Conservation (phyloP, 768 basidiomycete species). For the Roridomyces roridus region DNA sequence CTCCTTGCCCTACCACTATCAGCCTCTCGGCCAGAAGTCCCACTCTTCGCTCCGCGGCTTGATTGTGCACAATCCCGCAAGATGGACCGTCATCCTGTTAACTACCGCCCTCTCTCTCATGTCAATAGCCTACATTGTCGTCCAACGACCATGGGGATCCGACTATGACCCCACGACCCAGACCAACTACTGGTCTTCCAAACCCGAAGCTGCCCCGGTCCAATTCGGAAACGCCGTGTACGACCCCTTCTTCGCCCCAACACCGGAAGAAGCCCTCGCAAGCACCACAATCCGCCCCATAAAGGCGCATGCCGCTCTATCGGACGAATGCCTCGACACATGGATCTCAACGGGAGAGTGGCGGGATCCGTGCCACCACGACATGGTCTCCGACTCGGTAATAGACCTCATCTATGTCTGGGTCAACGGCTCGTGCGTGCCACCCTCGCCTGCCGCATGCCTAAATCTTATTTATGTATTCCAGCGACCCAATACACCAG, state of each 20-base stretch:
- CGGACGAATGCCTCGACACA: constrained; percentile 19
- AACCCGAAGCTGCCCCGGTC: neutral
- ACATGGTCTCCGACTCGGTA: constrained; percentile 18
- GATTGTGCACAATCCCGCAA: constrained; percentile 4
- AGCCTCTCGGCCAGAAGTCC: constrained; percentile 1
- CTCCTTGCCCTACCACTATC: constrained; percentile 1
- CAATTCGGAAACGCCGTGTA: constrained; percentile 6
- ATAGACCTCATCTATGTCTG: constrained; percentile 27
- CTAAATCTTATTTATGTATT: neutral
- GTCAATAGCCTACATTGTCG: constrained; percentile 12
- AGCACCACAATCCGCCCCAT: constrained; percentile 19
- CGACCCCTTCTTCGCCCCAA: constrained; percentile 16
- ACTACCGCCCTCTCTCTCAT: constrained; percentile 20
- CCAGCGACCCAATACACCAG: constrained; percentile 23
- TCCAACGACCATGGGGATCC: constrained; percentile 19
- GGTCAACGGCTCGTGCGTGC: constrained; percentile 29
- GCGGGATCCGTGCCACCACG: constrained; percentile 19
- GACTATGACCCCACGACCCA: neutral
- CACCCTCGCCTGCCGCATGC: neutral
- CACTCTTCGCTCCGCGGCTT: neutral
- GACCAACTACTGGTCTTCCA: neutral
- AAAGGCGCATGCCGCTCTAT: constrained; percentile 13
- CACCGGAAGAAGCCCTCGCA: constrained; percentile 5
- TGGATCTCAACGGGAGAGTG: constrained; percentile 23
- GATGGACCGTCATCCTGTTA: constrained; percentile 18